phyloP scores from a whole-genome alignment of 768 basidiomycete species.

The Mycena sanguinolenta region DNA sequence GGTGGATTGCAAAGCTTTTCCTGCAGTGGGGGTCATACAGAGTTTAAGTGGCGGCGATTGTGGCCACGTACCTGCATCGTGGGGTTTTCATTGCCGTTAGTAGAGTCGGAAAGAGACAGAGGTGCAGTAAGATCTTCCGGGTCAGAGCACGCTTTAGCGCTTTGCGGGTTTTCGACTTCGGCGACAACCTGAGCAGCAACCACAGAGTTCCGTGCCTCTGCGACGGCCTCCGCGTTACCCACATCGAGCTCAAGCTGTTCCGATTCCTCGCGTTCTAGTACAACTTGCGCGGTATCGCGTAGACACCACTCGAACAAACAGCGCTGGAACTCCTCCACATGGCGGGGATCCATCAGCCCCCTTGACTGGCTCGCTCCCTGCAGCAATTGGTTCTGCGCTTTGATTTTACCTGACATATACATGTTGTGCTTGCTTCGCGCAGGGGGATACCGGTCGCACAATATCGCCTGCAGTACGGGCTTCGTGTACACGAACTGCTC shows the following conservation, averaged over 20 bases:
- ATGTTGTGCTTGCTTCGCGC: conserved; percentile 43
- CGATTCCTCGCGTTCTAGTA: conserved; percentile 28
- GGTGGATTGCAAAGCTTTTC: conserved; percentile 10
- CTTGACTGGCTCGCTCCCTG: conserved; percentile 40
- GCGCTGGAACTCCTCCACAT: conserved; percentile 52
- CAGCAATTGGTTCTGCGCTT: background rate
- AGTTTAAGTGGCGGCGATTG: background rate
- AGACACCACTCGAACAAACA: conserved; percentile 61
- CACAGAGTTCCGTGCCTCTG: background rate
- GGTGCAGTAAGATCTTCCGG: background rate
- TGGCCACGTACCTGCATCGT: conserved; percentile 10
- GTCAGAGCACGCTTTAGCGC: background rate
- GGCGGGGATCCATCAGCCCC: conserved; percentile 57
- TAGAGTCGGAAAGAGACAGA: background rate
- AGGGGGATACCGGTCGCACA: conserved; percentile 70
- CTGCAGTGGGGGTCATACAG: background rate
- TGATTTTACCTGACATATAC: conserved; percentile 16
- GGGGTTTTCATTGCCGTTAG: conserved; percentile 3
- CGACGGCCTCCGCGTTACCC: background rate
- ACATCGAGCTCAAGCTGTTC: conserved; percentile 15
- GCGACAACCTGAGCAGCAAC: conserved; percentile 9
- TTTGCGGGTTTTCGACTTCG: conserved; percentile 26
- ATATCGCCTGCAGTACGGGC: conserved; percentile 70
- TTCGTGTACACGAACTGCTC: conserved; percentile 78
- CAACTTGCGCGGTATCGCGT: conserved; percentile 44